phyloP scores from a whole-genome alignment of 139 green algal species.

The Tetraselmis chui region DNA sequence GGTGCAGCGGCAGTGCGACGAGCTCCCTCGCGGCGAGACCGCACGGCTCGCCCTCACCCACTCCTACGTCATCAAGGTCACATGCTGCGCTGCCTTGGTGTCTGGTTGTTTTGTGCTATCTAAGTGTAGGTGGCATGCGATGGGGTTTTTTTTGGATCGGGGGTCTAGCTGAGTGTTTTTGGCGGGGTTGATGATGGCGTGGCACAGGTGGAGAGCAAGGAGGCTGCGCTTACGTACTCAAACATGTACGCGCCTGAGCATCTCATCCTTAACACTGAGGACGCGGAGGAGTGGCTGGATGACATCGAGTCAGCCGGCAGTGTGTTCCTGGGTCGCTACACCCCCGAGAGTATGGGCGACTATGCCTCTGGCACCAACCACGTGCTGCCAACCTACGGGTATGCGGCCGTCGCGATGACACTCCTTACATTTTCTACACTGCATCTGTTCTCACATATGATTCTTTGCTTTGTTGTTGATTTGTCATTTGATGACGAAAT shows the following conservation, averaged over 20 bases:
- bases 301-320: conserved; percentile 81
- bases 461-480: no score
- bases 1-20: conserved; percentile 69
- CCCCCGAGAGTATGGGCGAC: conserved; percentile 94
- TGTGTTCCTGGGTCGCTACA: conserved; percentile 47
- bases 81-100: no score
- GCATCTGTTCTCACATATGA: no score
- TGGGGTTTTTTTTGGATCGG: no score
- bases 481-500: no score
- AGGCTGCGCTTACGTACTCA: conserved; percentile 74
- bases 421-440: no score
- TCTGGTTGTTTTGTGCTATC: no score
- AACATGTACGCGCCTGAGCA: conserved; percentile 97
- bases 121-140: no score
- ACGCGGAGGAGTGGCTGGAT: conserved; percentile 81
- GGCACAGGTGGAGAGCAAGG: conserved; percentile 36
- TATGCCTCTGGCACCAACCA: conserved; percentile 98
- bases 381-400: conserved; percentile 93
- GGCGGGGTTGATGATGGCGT: no score
- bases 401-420: no score
- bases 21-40: conserved; percentile 77
- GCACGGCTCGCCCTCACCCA: conserved; percentile 82
- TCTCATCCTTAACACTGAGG: conserved; percentile 90
- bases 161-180: no score
- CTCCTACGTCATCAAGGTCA: conserved; percentile 68